Base-by-base conservation (phyloP, 257 asterid genomes). In the Solanum rostratum region DNA sequence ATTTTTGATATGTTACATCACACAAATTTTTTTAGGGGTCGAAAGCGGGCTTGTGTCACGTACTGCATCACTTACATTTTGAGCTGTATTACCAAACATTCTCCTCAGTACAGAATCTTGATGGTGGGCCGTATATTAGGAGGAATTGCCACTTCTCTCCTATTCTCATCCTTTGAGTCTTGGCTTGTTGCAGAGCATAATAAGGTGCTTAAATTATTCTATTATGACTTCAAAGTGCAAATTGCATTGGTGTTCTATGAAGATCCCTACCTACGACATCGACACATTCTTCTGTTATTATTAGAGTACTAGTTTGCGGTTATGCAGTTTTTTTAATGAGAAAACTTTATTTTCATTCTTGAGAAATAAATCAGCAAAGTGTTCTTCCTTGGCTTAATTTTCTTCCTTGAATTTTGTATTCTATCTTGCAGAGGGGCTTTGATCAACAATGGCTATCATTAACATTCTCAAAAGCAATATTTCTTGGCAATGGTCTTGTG, bases 151-250 rank as follows among this genome's bases (percentile, higher is more conserved):
- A 96, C 99, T 50, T 96, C 99, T 80, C 97, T 96, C 83, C 92
- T 96, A 87, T 96, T 93, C 85, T 96, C 99, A 80, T 92, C 98
- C 83, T 96, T 96, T 83, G 99, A 96, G 85, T 96, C 99, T 15
- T 96, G 99, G 99, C 96, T 96, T 80, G 99, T 96, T 81, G 99
- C 98, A 3, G 99, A 96, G 86, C 99, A 96, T 94, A 91, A 91
- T 94, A 96, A 96, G 99, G 99, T 96, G 54, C 82, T 78, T 78
- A 78, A 50, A 50, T 78, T 78, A 52, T 78, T 78, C 27, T 50
- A 50, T 49, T 2, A 49, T 46, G 81, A 74, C 59, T 46, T 74
- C 8, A 39, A 37, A 69, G 79, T 39, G 46, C 27, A 69, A 37
- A 37, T 69, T 69, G 5, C 27, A 16, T 27, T 76, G 81, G 27